Evolutionary conservation across 2,329 filamentous ascomycete species (phyloP), one percentile per base, ranked within the genome.

Genomic region (Berkeleyomyces rouxiae): DNA sequence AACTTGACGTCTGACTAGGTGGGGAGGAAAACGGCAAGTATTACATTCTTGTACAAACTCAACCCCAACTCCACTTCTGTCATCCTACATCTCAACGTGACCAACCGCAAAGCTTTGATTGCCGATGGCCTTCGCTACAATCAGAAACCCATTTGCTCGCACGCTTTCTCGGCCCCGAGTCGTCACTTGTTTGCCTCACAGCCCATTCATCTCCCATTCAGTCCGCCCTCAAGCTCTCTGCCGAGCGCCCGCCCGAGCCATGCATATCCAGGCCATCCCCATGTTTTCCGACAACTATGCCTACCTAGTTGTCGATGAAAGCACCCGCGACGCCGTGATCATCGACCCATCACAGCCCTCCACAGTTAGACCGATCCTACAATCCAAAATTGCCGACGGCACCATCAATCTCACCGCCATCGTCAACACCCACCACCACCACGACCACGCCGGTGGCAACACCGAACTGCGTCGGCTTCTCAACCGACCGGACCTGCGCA

Each of bases 391-490:
- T 4, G 75, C 83, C 47, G 75, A 78, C 31, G 85, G 86, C 13
- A 81, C 82, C 68, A 89, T 96, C 70, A 91, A 95, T 68, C 76
- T 99, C 66, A 90, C 81, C 33, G 88, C 85, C 59, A 95, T 99
- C 70, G 85, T 97, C 69, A 99, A 99, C 71, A 99, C 93, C 1
- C 93, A 99, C 70, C 92, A 97, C 71, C 93, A 99, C 72, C 86
- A 86, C 78, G 93, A 99, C 68, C 93, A 99, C 74, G 86, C 93
- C 0, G 93, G 93, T 66, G 93, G 93, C 7, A 99, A 99, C 72
- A 80, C 82, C 91, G 75, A 70, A 77, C 68, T 47, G 55, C 33
- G 23, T 2, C 39, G 13, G 13, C 47, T 63, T 4, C 74, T 83
- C 51, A 75, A 73, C n/a, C 85, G 77, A 36, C 75, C 83, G 49